Percentiles rank a stretch among this genome's conserved stretches.
phyloP scores from a whole-genome alignment of 495 filamentous ascomycete genomes.

The Choiromyces venosus region DNA sequence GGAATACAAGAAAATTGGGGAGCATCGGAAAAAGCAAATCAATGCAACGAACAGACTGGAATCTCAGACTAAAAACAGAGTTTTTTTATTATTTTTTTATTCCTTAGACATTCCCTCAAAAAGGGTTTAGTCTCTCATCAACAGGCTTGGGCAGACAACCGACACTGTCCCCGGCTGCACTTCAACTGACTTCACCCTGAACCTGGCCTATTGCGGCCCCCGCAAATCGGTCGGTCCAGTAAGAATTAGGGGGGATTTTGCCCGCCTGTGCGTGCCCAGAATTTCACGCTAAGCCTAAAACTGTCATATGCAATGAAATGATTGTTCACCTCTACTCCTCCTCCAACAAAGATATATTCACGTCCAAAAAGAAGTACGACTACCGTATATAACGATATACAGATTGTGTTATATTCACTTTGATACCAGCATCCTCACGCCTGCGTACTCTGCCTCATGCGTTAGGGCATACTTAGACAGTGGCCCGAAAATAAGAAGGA shows the following conservation, averaged over 20 bases:
- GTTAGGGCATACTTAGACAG: not conserved
- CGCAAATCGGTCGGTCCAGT: constrained; percentile 28
- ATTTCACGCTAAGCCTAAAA: constrained; percentile 6
- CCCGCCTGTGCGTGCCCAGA: constrained; percentile 27
- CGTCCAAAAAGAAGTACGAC: constrained; percentile 17
- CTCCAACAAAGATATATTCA: constrained; percentile 24
- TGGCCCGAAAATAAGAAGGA: not conserved
- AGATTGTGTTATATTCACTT: not conserved
- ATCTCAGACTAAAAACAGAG: constrained; percentile 10
- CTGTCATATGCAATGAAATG: not conserved
- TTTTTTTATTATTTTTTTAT: constrained; percentile 9
- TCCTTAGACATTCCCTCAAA: constrained; percentile 22
- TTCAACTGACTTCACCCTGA: constrained; percentile 39
- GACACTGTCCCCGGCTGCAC: constrained; percentile 35
- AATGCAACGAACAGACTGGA: not conserved
- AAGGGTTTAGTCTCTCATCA: constrained; percentile 35
- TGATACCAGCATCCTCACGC: not conserved
- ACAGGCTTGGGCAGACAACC: constrained; percentile 38
- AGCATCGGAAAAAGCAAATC: not conserved
- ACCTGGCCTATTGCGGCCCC: constrained; percentile 34
- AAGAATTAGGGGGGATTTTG: constrained; percentile 18
- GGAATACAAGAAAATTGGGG: constrained; percentile 9
- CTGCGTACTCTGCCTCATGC: not conserved
- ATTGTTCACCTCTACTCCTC: constrained; percentile 23
- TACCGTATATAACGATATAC: not conserved